These are phyloP conservation scores for Pelargonium cotyledonis DNA, from an alignment of 441 rosid genomes.

Conservation along the genomic window DNA sequence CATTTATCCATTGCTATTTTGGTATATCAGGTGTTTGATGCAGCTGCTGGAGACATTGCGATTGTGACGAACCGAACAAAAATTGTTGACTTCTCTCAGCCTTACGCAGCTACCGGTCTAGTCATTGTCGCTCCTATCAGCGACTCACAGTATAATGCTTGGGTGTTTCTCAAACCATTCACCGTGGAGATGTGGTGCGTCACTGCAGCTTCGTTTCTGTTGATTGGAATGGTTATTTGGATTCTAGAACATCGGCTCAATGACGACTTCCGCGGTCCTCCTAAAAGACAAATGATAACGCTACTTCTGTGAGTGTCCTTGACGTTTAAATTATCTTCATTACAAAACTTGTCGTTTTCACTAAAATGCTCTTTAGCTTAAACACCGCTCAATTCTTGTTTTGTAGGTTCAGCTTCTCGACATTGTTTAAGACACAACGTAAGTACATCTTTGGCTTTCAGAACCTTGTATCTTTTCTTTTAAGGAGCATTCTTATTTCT, in stretches of 20 bases:
- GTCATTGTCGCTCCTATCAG: constrained; percentile 64
- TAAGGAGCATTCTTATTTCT: neutral
- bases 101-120: constrained; percentile 68
- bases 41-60: constrained; percentile 74
- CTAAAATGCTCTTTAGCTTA: neutral
- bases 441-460: constrained; percentile 30
- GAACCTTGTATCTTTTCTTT: neutral
- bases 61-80: constrained; percentile 64
- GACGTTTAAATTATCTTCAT: neutral
- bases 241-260: constrained; percentile 76
- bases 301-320: constrained; percentile 47
- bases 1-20: constrained; percentile 15
- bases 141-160: constrained; percentile 38
- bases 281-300: constrained; percentile 50
- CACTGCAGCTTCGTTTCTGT: constrained; percentile 53
- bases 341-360: neutral
- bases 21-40: constrained; percentile 66
- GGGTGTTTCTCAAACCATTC: constrained; percentile 77
- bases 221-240: constrained; percentile 72
- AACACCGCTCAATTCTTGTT: constrained; percentile 15
- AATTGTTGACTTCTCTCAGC: constrained; percentile 80
- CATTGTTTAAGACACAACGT: constrained; percentile 69
- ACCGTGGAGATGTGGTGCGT: constrained; percentile 55
- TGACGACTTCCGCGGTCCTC: constrained; percentile 73
- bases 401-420: constrained; percentile 84